A percentile compares a stretch with the other conserved stretches of the same genome.
Evolutionary conservation across 306 rosid genomes (phyloP).

Genomic region (Medicago lupulina): DNA sequence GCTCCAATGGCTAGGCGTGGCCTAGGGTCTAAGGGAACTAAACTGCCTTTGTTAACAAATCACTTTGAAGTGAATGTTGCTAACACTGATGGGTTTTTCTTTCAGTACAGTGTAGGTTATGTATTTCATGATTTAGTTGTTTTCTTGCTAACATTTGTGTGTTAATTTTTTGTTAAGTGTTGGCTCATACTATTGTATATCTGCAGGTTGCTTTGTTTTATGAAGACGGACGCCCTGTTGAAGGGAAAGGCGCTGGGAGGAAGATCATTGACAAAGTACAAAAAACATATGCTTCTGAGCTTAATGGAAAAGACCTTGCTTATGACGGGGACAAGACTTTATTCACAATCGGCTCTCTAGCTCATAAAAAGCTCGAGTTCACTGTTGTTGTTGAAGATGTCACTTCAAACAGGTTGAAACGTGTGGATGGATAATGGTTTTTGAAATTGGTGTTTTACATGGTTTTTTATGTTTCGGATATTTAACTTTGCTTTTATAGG

Average conservation of each 20-base stretch:
- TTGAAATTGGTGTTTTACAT: background rate
- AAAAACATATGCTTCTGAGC: conserved; percentile 72
- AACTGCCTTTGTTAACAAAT: conserved; percentile 63
- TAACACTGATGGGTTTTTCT: conserved; percentile 66
- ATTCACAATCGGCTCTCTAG: conserved; percentile 86
- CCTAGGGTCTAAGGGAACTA: conserved; percentile 68
- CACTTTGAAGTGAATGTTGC: conserved; percentile 75
- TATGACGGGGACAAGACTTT: conserved; percentile 92
- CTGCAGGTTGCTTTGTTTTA: conserved; percentile 73
- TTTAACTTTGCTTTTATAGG: conserved; percentile 43
- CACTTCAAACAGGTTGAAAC: conserved; percentile 61
- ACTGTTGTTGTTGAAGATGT: conserved; percentile 80
- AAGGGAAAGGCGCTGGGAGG: conserved; percentile 82
- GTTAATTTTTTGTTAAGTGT: background rate
- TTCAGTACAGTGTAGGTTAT: conserved; percentile 80
- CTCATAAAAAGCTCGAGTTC: conserved; percentile 83
- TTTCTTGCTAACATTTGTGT: background rate
- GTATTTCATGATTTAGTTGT: conserved; percentile 19
- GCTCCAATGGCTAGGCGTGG: conserved; percentile 77
- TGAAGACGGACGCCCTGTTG: conserved; percentile 94
- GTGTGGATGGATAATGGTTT: conserved; percentile 12
- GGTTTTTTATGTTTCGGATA: background rate
- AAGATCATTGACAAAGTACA: conserved; percentile 76
- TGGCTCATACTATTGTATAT: background rate
- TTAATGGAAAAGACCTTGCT: conserved; percentile 83